Percentiles rank a stretch among this genome's conserved stretches.
Evolutionary conservation across 805 yeast genomes (phyloP).

Genomic region (Nakazawaea peltata): DNA sequence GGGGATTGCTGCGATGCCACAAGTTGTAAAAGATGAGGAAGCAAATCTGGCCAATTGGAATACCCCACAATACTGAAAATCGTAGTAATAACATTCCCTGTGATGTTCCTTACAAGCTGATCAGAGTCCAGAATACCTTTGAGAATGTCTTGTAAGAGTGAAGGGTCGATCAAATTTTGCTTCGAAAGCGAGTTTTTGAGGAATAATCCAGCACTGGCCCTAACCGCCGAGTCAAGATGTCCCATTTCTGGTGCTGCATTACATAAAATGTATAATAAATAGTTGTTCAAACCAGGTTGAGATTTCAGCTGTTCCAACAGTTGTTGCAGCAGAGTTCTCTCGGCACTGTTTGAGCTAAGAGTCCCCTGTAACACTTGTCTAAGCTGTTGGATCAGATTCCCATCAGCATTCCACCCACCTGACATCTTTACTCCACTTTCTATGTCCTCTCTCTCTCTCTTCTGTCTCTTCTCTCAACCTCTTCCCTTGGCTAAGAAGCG

Average conservation of each 20-base stretch:
- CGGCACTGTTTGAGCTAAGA: conserved; percentile 46
- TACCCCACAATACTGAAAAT: conserved; percentile 63
- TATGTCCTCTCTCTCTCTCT: no score
- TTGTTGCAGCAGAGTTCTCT: conserved; percentile 60
- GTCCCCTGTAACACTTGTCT: conserved; percentile 63
- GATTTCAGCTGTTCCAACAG: conserved; percentile 61
- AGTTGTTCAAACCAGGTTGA: conserved; percentile 77
- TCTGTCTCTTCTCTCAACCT: no score
- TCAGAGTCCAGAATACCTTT: conserved; percentile 45
- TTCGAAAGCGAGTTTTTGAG: conserved; percentile 68
- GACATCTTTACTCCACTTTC: no score
- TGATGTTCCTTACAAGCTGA: conserved; percentile 70
- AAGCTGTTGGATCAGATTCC: conserved; percentile 53
- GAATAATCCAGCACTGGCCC: conserved; percentile 86
- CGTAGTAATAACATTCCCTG: conserved; percentile 86
- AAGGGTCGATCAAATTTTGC: conserved; percentile 23
- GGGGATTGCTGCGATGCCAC: conserved; percentile 44
- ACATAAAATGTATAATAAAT: conserved; percentile 58
- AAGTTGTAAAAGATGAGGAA: conserved; percentile 62
- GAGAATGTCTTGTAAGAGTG: conserved; percentile 25
- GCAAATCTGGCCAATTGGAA: conserved; percentile 61
- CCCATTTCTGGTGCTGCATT: conserved; percentile 36
- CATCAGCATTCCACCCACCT: conserved; percentile 75
- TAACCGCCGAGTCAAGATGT: conserved; percentile 31
- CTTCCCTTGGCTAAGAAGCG: no score